phyloP scores from a whole-genome alignment of 345 rosid species.

The Eucalyptus polybractea region DNA sequence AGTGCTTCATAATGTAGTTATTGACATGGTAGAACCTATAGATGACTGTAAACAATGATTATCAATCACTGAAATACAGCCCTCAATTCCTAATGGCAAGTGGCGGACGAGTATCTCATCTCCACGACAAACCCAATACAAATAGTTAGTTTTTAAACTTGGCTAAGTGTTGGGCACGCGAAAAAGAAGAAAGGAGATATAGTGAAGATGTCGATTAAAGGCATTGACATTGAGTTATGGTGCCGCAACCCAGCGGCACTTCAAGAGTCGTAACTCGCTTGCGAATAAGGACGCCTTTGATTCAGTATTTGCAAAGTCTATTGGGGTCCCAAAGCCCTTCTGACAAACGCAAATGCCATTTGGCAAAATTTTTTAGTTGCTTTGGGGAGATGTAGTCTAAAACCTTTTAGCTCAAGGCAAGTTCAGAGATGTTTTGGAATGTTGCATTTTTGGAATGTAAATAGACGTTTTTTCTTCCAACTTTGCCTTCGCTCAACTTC shows the following conservation, averaged over 20 bases:
- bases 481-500: fast-evolving
- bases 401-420: background rate
- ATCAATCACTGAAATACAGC: background rate
- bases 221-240: background rate
- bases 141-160: background rate
- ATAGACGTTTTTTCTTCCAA: background rate
- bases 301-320: too few relatives aligned
- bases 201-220: background rate
- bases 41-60: background rate
- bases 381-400: too few relatives aligned
- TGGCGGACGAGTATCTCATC: background rate
- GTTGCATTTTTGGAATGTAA: too few relatives aligned
- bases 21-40: background rate
- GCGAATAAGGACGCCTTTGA: background rate
- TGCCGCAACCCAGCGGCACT: background rate
- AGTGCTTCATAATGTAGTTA: background rate
- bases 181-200: background rate
- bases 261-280: background rate
- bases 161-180: background rate
- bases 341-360: too few relatives aligned
- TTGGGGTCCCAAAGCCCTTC: too few relatives aligned
- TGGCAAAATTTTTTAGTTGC: too few relatives aligned
- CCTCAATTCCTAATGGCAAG: background rate
- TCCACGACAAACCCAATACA: background rate
- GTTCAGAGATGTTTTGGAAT: background rate